A percentile compares a stretch with the other conserved stretches of the same genome.
These are phyloP conservation scores for Astrocystis sublimbata DNA, from an alignment of 495 filamentous ascomycete species.

Conservation along the genomic window DNA sequence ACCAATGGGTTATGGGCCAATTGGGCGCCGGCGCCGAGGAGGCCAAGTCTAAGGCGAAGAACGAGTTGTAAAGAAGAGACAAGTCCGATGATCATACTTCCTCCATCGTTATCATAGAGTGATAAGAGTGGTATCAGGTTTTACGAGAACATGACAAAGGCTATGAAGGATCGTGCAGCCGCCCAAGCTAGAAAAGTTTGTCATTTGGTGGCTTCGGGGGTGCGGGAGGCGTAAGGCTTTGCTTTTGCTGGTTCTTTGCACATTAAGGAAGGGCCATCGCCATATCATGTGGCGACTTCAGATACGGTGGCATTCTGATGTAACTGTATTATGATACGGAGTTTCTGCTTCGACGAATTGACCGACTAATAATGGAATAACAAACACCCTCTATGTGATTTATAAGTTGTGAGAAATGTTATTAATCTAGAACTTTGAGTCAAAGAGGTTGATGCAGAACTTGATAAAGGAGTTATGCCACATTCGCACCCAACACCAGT, in stretches of 20 bases:
- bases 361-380: neutral
- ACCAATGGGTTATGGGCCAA: slow-evolving; percentile 59
- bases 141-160: slow-evolving; percentile 10
- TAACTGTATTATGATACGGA: no score
- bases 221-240: neutral
- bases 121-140: neutral
- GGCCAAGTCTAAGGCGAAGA: slow-evolving; percentile 60
- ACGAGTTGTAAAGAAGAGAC: slow-evolving; percentile 33
- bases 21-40: slow-evolving; percentile 63
- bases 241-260: neutral
- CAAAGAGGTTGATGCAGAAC: no score
- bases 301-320: neutral
- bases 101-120: neutral
- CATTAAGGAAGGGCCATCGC: neutral
- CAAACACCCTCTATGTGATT: no score
- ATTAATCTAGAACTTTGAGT: no score
- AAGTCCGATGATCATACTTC: neutral
- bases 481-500: no score
- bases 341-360: neutral
- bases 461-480: no score
- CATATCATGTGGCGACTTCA: neutral
- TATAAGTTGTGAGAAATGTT: neutral
- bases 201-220: neutral
- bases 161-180: neutral
- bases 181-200: slow-evolving; percentile 10